Conservation (phyloP, 306 rosid genomes). For the Begonia peltatifolia region DNA sequence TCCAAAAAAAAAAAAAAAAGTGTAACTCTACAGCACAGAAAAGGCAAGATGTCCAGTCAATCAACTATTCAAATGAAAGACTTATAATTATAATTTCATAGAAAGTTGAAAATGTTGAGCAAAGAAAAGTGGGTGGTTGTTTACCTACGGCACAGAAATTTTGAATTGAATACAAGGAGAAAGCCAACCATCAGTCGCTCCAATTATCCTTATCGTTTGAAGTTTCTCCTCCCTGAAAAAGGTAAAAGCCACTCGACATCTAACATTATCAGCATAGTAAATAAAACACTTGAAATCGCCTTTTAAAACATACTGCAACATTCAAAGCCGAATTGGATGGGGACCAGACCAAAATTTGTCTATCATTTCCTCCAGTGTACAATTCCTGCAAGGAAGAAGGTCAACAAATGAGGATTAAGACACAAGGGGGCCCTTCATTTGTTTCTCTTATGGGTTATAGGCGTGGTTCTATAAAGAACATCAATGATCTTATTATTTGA, state of each 20-base stretch:
- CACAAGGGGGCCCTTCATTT: constrained; percentile 3
- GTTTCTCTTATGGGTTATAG: no score
- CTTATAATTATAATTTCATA: no score
- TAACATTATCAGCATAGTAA: background rate
- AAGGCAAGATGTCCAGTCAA: no score
- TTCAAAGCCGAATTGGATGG: constrained; percentile 36
- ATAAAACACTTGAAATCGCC: background rate
- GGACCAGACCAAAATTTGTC: constrained; percentile 84
- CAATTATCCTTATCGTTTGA: constrained; percentile 58
- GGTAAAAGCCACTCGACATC: constrained; percentile 6
- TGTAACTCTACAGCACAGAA: no score
- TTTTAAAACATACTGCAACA: constrained; percentile 32
- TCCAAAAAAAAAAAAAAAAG: no score
- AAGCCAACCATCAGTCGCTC: constrained; percentile 38
- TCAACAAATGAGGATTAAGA: background rate
- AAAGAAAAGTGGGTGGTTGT: background rate
- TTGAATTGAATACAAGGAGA: background rate
- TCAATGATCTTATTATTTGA: background rate
- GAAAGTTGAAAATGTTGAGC: no score
- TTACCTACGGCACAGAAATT: background rate
- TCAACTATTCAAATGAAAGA: no score
- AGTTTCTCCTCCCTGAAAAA: constrained; percentile 39
- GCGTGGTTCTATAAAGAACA: no score
- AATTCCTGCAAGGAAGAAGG: constrained; percentile 42
- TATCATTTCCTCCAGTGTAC: constrained; percentile 87